Evolutionary conservation across 1,284 basidiomycete species (phyloP).

Genomic region (Moniliella sp.): DNA sequence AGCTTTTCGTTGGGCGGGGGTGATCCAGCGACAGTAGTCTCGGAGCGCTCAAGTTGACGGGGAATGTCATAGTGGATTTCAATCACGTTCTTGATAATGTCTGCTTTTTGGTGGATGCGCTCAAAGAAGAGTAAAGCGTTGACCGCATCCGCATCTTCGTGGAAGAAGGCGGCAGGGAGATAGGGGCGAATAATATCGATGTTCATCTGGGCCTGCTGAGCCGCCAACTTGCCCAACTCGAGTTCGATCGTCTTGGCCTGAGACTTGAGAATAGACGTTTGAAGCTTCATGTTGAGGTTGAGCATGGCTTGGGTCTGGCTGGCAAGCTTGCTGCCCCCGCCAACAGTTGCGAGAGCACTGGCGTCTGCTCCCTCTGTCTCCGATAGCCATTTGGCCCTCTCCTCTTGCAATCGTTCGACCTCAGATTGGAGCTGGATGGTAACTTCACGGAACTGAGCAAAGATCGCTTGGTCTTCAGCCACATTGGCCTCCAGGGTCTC

Average conservation of each 20-base stretch:
- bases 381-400: too few species aligned
- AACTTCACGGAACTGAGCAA: conserved; percentile 25
- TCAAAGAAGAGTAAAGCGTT: conserved; percentile 24
- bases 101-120: conserved; percentile 22
- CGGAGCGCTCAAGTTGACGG: conserved; percentile 5
- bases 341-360: too few species aligned
- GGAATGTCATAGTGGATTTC: conserved; percentile 17
- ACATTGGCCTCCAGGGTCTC: conserved; percentile 20
- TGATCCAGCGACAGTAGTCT: conserved; percentile 10
- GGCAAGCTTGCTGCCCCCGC: conserved; percentile 8
- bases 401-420: conserved; percentile 12
- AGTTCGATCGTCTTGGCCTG: conserved; percentile 24
- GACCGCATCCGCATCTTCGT: conserved; percentile 21
- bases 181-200: conserved; percentile 22
- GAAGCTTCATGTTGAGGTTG: conserved; percentile 25
- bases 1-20: too few species aligned
- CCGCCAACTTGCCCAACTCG: conserved; percentile 17
- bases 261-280: conserved; percentile 24
- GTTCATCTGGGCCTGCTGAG: conserved; percentile 13
- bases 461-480: conserved; percentile 20
- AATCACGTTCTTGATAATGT: conserved; percentile 20
- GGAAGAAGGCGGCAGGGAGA: conserved; percentile 17
- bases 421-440: conserved; percentile 21
- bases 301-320: conserved; percentile 21
- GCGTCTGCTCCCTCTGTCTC: too few species aligned